Percentiles rank a stretch among this genome's conserved stretches.
Conservation (phyloP, 306 rosid genomes). For the Quercus ilex region DNA sequence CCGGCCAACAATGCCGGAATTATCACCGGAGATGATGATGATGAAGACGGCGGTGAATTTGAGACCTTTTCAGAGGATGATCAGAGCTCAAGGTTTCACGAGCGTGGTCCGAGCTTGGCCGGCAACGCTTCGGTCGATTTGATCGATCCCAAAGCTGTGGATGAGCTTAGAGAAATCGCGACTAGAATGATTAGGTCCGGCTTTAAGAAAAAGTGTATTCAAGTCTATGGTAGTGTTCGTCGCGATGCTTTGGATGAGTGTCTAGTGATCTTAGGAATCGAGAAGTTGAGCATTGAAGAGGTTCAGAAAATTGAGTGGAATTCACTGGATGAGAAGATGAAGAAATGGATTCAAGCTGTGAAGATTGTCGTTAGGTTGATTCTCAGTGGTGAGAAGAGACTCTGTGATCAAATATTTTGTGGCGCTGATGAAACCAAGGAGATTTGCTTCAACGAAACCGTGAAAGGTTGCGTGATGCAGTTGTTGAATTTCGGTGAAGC, state of each 20-base stretch:
- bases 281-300: slow-evolving; percentile 84
- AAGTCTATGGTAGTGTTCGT: slow-evolving; percentile 77
- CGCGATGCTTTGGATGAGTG: slow-evolving; percentile 87
- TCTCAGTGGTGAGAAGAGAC: slow-evolving; percentile 65
- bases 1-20: too few species aligned
- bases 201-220: slow-evolving; percentile 81
- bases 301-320: slow-evolving; percentile 81
- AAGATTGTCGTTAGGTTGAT: slow-evolving; percentile 64
- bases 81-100: slow-evolving; percentile 55
- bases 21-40: too few species aligned
- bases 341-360: slow-evolving; percentile 87
- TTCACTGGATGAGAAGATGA: slow-evolving; percentile 78
- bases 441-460: slow-evolving; percentile 71
- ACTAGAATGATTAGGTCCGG: slow-evolving; percentile 83
- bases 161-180: slow-evolving; percentile 66
- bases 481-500: slow-evolving; percentile 88
- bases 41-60: too few species aligned
- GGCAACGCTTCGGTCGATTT: slow-evolving; percentile 62
- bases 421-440: slow-evolving; percentile 55
- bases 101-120: slow-evolving; percentile 59
- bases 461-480: slow-evolving; percentile 84
- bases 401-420: slow-evolving; percentile 62
- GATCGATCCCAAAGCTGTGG: slow-evolving; percentile 61
- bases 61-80: slow-evolving; percentile 63
- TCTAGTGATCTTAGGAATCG: slow-evolving; percentile 66